Conservation (phyloP, 768 basidiomycete species). For the Goffeauzyma gilvescens region DNA sequence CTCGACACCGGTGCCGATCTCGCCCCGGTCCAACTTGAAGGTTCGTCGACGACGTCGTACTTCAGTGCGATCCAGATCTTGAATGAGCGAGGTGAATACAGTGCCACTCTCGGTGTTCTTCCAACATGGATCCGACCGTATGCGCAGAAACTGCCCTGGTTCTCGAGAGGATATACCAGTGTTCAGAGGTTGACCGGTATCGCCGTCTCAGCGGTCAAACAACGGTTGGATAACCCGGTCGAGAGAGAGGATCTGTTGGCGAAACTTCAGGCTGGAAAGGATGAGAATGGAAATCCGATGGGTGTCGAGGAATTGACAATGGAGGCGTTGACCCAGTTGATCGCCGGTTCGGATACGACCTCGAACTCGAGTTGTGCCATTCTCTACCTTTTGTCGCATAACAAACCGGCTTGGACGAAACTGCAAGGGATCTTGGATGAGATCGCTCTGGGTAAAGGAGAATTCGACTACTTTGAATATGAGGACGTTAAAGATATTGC, state of each 20-base stretch:
- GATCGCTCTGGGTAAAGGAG: slow-evolving; percentile 39
- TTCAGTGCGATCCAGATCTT: slow-evolving; percentile 70
- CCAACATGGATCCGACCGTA: slow-evolving; percentile 54
- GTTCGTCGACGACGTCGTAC: slow-evolving; percentile 35
- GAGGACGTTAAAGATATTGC: slow-evolving; percentile 54
- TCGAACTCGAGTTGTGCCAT: slow-evolving; percentile 87
- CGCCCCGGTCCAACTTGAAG: slow-evolving; percentile 33
- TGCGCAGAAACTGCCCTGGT: slow-evolving; percentile 55
- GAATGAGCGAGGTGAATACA: slow-evolving; percentile 71
- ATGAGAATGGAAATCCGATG: slow-evolving; percentile 61
- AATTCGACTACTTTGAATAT: slow-evolving; percentile 40
- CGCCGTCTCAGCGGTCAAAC: slow-evolving; percentile 40
- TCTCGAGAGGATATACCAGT: slow-evolving; percentile 45
- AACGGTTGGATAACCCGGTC: slow-evolving; percentile 48
- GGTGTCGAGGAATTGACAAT: slow-evolving; percentile 66
- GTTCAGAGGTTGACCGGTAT: slow-evolving; percentile 54
- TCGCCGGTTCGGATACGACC: slow-evolving; percentile 53
- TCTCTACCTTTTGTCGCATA: slow-evolving; percentile 57
- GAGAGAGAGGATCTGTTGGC: slow-evolving; percentile 65
- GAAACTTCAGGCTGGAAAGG: slow-evolving; percentile 59
- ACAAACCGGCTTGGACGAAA: slow-evolving; percentile 47
- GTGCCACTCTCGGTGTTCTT: slow-evolving; percentile 62
- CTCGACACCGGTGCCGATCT: slow-evolving; percentile 51
- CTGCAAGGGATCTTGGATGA: slow-evolving; percentile 58
- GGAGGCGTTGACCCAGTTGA: slow-evolving; percentile 36